Evolutionary conservation across 2,329 filamentous ascomycete genomes (phyloP), one percentile per base, ranked within the genome.

Genomic region (Diaporthe humulicola): DNA sequence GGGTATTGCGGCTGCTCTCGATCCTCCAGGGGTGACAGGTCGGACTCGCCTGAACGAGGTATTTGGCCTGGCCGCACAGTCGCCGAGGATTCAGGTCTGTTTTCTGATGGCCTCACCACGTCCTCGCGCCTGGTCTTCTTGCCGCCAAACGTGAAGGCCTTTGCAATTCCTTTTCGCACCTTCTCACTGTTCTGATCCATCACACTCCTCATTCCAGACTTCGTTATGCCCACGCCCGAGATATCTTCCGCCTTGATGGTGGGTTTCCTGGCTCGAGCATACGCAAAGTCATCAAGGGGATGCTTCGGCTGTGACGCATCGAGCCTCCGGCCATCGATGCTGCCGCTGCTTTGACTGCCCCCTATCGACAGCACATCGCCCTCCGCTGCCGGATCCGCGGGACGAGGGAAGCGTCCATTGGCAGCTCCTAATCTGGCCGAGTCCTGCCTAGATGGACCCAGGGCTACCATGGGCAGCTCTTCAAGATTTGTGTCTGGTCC

Each of bases 181-280:
- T 84, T 86, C n/a, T 90, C 88, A 77, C 89, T 91, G 78, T 85
- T 89, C 81, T 88, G 89, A 77, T 91, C 89, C 64, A 91, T 82
- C 30, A 84, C 85, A 58, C 82, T 87, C 60, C 89, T 84, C 66
- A 91, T 82, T 0, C 87, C 87, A 22, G 33, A 40, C n/a, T 69
- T 69, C 2, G 88, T 90, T 77, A 88, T 88, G 78, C 90, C 89
- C 67, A 91, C 90, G 9, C 86, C 87, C 1, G 87, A 88, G 1
- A 88, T 84, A 56, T 90, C 88, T 38, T 89, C 87, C 0, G 86
- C 86, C 78, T 84, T 86, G 77, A 88, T 80, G 14, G 84, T 84
- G 0, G 86, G 84, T 54, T 85, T 85, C 70, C 86, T 82, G 0
- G 83, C 82, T 15, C 86, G 83, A 3, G 83, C 84, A 66, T 88